These are phyloP conservation scores for Apiotrichum sp. DNA, from an alignment of 1,284 basidiomycete species.

Conservation along the genomic window DNA sequence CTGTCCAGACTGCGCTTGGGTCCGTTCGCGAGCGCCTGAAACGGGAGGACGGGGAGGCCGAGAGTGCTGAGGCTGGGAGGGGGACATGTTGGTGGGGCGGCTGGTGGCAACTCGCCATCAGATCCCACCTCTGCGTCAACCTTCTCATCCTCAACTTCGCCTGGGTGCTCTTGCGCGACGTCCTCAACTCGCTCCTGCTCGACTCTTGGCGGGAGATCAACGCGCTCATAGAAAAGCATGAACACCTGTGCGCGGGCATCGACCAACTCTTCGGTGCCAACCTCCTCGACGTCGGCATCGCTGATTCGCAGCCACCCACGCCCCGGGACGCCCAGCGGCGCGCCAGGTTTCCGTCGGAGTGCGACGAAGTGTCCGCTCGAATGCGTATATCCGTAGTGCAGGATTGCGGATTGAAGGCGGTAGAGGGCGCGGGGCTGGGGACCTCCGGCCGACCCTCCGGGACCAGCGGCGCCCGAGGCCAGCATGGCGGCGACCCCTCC, in stretches of 20 bases:
- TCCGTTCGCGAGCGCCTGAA: not conserved
- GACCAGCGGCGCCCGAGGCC: not conserved
- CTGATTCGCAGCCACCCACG: constrained; percentile 70
- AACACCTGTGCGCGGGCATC: constrained; percentile 57
- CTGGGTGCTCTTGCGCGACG: not conserved
- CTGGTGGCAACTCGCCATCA: not conserved
- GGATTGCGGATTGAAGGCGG: constrained; percentile 71
- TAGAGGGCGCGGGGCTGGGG: constrained; percentile 56
- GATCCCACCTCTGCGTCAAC: not conserved
- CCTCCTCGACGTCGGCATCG: constrained; percentile 74
- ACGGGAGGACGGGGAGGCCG: not conserved
- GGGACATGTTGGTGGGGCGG: not conserved
- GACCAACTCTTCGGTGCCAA: constrained; percentile 66
- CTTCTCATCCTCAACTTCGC: not conserved
- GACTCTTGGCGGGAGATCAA: constrained; percentile 31
- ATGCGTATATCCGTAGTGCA: constrained; percentile 77
- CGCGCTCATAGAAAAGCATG: constrained; percentile 85
- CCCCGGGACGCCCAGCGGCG: constrained; percentile 37
- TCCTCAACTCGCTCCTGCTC: not conserved
- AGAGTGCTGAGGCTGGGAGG: not conserved
- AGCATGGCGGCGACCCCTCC: not conserved
- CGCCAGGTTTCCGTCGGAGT: constrained; percentile 67
- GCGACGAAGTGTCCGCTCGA: constrained; percentile 87
- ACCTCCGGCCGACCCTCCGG: constrained; percentile 21
- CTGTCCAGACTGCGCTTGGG: not conserved